Evolutionary conservation across 2,329 filamentous ascomycete species (phyloP).

Genomic region (Trematosphaeria pertusa): DNA sequence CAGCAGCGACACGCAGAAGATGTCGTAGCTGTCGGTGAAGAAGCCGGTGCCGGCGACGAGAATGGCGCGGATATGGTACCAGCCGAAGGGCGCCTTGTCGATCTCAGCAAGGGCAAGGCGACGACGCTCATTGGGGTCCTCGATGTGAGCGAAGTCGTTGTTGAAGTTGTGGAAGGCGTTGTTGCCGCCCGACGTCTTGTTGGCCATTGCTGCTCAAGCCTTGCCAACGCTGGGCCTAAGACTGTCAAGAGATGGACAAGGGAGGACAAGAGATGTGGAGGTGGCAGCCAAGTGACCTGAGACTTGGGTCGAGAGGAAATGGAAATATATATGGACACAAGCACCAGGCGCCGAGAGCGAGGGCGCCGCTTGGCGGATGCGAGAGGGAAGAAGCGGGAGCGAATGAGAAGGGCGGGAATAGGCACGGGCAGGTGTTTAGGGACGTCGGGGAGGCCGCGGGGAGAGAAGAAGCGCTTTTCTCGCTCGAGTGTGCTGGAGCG

Average conservation of each 20-base stretch:
- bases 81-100: conserved; percentile 81
- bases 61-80: conserved; percentile 80
- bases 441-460: too few species aligned
- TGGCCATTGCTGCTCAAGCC: conserved; percentile 22
- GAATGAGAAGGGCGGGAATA: background rate
- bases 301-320: too few species aligned
- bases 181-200: conserved; percentile 37
- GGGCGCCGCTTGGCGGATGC: background rate
- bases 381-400: background rate
- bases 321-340: background rate
- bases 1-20: conserved; percentile 60
- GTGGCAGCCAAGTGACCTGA: conserved; percentile 11
- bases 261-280: conserved; percentile 19
- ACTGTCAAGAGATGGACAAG: conserved; percentile 9
- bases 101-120: conserved; percentile 81
- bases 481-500: too few species aligned
- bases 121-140: conserved; percentile 79
- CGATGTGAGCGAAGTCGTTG: conserved; percentile 70
- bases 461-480: too few species aligned
- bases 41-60: conserved; percentile 82
- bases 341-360: background rate
- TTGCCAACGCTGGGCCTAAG: conserved; percentile 22
- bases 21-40: conserved; percentile 81
- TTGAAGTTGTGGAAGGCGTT: conserved; percentile 60
- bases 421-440: too few species aligned